Conservation (phyloP, 2,329 filamentous ascomycete genomes). For the Calonectria pteridis region DNA sequence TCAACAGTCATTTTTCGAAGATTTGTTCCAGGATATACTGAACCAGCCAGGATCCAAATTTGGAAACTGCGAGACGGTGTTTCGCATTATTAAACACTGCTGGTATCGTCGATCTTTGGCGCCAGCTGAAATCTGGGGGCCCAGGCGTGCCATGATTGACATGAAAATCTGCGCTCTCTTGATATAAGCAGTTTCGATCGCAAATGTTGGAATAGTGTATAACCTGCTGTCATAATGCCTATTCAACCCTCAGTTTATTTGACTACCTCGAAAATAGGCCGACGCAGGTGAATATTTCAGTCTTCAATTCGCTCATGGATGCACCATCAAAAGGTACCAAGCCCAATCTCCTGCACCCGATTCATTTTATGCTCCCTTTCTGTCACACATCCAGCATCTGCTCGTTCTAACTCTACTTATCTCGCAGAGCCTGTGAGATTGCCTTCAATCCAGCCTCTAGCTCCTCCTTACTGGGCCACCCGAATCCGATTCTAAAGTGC, state of each 20-base stretch:
- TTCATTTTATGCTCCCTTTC: neutral
- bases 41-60: conserved; percentile 23
- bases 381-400: no score
- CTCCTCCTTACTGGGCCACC: conserved; percentile 39
- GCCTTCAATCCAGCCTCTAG: conserved; percentile 35
- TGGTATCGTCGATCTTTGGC: conserved; percentile 24
- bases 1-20: conserved; percentile 32
- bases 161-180: conserved; percentile 38
- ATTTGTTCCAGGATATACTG: conserved; percentile 18
- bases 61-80: conserved; percentile 34
- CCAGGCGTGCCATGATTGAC: conserved; percentile 30
- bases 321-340: neutral
- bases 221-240: neutral
- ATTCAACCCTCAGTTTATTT: neutral
- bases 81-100: conserved; percentile 29
- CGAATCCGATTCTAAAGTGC: conserved; percentile 42
- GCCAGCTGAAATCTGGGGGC: conserved; percentile 26
- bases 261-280: neutral
- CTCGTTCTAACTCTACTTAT: neutral
- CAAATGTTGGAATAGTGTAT: neutral
- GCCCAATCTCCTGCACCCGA: neutral
- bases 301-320: neutral
- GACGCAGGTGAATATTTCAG: neutral
- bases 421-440: conserved; percentile 26
- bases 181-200: neutral